These are phyloP conservation scores for Fusarium proliferatum DNA, from an alignment of 2,329 filamentous ascomycete genomes.

Conservation along the genomic window DNA sequence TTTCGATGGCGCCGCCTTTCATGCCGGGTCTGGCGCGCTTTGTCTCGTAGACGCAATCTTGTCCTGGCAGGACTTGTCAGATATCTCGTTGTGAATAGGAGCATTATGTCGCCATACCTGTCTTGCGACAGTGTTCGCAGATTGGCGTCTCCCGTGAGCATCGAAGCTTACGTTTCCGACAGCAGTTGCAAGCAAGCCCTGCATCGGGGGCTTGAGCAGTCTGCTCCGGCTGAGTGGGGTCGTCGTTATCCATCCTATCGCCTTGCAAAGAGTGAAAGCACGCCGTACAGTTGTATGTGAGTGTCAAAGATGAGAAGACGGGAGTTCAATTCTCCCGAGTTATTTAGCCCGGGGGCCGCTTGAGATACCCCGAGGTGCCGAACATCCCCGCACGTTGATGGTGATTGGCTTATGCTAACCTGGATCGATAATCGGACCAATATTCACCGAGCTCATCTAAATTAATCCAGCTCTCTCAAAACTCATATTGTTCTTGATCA, in stretches of 20 bases:
- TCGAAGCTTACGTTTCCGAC: constrained; percentile 31
- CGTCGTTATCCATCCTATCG: background rate
- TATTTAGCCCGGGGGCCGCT: background rate
- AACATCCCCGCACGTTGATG: background rate
- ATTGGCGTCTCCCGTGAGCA: constrained; percentile 33
- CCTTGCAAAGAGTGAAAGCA: background rate
- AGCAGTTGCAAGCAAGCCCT: constrained; percentile 27
- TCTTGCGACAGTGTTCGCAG: constrained; percentile 27
- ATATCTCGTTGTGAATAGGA: fast-evolving
- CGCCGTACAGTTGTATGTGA: background rate
- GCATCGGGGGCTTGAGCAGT: background rate
- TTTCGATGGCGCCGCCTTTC: constrained; percentile 52
- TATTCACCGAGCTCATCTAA: background rate
- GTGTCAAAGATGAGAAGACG: background rate
- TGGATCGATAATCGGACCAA: background rate
- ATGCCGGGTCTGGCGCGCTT: constrained; percentile 52
- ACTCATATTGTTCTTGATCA: background rate
- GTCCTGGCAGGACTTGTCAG: background rate
- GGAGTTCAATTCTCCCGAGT: background rate
- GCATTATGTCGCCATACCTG: background rate
- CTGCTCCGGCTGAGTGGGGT: background rate
- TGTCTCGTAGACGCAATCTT: constrained; percentile 20
- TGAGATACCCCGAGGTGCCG: background rate
- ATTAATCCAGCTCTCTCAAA: background rate
- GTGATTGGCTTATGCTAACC: background rate